Evolutionary conservation across 345 rosid species (phyloP), one percentile per base, ranked within the genome.

Genomic region (Dipteronia sinensis): DNA sequence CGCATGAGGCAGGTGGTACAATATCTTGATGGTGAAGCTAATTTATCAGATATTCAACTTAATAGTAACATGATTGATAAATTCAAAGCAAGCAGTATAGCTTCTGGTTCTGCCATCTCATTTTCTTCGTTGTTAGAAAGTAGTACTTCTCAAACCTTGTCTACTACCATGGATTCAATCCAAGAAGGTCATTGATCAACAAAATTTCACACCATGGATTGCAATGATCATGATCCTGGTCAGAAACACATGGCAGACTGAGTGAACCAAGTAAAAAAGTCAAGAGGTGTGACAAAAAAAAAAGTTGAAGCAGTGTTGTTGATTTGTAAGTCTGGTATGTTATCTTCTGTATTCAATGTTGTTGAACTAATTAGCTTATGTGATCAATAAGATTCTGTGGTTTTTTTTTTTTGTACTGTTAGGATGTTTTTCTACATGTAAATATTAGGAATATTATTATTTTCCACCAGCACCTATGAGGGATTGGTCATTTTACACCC

Each of bases 1-100:
- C 82, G 75, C 31, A 83, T 75, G 79, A 85, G 78, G 71, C 75
- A 80, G n/a, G 75, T 85, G 55, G 42, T 83, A 46, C 86, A 86
- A 8, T 85, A 76, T 69, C 78, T 88, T 7, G 86, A 86, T 13
- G 83, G 86, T 11, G 74, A 79, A 49, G 86, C 76, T 6, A 29
- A 5, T 5, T 58, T 76, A 31, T 76, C 73, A 16, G 78, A 77
- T 63, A 46, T 78, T 13, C 46, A 73, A 47, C 9, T 23, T 2
- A 62, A 79, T n/a, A 27, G 22, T 13, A 9, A 42, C 10, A 7
- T 44, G 40, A 10, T 74, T 27, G 58, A 6, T 19, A 7, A 27
- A 29, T 31, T 72, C 12, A 3, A 31, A 38, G 22, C 27, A n/a
- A 31, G 10, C 3, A 65, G 64, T 42, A 25, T 22, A 72, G 11